Evolutionary conservation across 306 rosid genomes (phyloP).

Genomic region (Rubus parviflorus): DNA sequence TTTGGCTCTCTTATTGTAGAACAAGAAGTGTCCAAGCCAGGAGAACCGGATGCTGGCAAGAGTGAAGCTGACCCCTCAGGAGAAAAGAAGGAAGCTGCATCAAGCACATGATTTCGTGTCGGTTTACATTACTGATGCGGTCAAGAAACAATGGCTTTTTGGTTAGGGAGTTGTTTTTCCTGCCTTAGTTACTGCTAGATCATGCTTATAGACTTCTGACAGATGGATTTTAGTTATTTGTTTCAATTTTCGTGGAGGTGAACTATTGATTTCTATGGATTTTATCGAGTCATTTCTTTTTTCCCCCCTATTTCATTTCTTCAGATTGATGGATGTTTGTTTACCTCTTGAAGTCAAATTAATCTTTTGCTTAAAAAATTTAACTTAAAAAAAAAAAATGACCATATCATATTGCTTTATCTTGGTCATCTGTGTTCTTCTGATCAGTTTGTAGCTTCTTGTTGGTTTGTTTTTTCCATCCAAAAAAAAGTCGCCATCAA

Average conservation of each 20-base stretch:
- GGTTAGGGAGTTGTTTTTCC: slow-evolving; percentile 25
- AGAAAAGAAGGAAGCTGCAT: slow-evolving; percentile 60
- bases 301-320: background rate
- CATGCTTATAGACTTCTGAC: background rate
- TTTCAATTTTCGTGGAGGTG: slow-evolving; percentile 23
- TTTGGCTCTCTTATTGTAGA: background rate
- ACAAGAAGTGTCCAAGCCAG: slow-evolving; percentile 5
- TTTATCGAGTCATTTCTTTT: background rate
- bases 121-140: slow-evolving; percentile 19
- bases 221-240: slow-evolving; percentile 22
- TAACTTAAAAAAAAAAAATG: too few relatives aligned
- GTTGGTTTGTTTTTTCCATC: too few relatives aligned
- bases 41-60: slow-evolving; percentile 23
- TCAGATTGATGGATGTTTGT: background rate
- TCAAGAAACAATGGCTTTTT: slow-evolving; percentile 27
- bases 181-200: background rate
- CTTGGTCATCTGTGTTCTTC: too few relatives aligned
- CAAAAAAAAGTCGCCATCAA: too few relatives aligned
- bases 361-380: background rate
- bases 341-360: background rate
- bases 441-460: too few relatives aligned
- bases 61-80: slow-evolving; percentile 35
- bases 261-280: slow-evolving; percentile 14
- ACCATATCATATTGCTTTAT: too few relatives aligned
- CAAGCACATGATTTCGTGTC: slow-evolving; percentile 49